Evolutionary conservation across 371 early-diverging fungal species (phyloP).

Genomic region (Syncephalastrum sp.): DNA sequence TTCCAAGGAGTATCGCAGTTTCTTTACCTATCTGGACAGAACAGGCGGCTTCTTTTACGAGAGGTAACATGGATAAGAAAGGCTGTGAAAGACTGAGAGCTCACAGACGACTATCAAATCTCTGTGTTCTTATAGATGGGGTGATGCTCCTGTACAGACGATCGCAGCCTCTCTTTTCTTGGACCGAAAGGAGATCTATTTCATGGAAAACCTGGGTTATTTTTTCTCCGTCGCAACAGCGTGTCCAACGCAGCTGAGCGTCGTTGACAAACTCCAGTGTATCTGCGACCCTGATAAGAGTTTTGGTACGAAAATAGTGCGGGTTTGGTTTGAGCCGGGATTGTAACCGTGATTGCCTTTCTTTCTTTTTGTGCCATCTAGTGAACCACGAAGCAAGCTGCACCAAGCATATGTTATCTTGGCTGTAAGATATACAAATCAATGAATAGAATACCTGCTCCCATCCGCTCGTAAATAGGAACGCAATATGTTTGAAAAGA

Average conservation of each 20-base stretch:
- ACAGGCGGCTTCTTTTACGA: conserved; percentile 93
- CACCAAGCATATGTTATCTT: conserved; percentile 4
- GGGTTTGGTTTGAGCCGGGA: neutral
- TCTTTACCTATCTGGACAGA: conserved; percentile 77
- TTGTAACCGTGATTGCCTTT: neutral
- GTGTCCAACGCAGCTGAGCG: conserved; percentile 10
- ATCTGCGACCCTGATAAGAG: conserved; percentile 9
- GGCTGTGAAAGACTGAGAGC: no score
- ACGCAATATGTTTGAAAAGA: no score
- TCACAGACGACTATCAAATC: neutral
- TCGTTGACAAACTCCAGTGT: conserved; percentile 5
- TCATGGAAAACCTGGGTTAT: conserved; percentile 18
- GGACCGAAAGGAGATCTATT: conserved; percentile 17
- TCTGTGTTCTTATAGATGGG: conserved; percentile 59
- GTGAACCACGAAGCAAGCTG: conserved; percentile 4
- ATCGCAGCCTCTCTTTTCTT: conserved; percentile 82
- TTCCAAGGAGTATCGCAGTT: conserved; percentile 63
- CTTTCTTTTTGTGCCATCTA: neutral
- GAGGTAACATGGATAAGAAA: conserved; percentile 31
- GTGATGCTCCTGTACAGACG: conserved; percentile 62
- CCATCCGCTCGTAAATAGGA: no score
- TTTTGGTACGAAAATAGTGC: conserved; percentile 10
- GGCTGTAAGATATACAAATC: no score
- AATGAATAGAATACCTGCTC: no score
- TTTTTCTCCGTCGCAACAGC: conserved; percentile 10